These are phyloP conservation scores for Nannizziopsis arthrosporioides DNA, from an alignment of 2,329 filamentous ascomycete genomes.

Conservation along the genomic window DNA sequence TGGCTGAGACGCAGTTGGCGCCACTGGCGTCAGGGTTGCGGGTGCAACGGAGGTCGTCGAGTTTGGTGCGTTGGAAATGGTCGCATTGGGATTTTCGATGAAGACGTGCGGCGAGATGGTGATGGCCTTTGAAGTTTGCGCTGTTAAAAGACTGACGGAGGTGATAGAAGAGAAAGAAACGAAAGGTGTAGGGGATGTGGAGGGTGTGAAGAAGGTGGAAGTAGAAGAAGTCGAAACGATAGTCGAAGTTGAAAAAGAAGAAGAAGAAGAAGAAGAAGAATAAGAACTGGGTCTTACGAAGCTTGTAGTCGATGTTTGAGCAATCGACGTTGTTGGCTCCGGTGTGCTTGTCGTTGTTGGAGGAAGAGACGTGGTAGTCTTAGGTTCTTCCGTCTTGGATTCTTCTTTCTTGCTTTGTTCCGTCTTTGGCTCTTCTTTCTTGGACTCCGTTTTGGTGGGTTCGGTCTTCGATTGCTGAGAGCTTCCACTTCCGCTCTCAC, in stretches of 20 bases:
- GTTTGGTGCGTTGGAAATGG: slow-evolving; percentile 10
- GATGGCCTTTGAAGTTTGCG: slow-evolving; percentile 6
- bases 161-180: background rate
- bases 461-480: background rate
- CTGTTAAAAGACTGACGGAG: slow-evolving; percentile 8
- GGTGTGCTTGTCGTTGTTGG: slow-evolving; percentile 16
- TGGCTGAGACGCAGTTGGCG: slow-evolving; percentile 3
- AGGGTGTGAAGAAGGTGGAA: slow-evolving; percentile 9
- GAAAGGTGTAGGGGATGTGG: slow-evolving; percentile 7
- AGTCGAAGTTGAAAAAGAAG: slow-evolving; percentile 3
- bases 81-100: slow-evolving; percentile 12
- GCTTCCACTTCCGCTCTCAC: background rate
- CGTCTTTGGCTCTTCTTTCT: background rate
- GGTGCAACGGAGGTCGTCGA: slow-evolving; percentile 11
- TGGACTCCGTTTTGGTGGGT: background rate
- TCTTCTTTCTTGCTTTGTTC: background rate
- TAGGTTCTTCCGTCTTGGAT: background rate
- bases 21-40: slow-evolving; percentile 6
- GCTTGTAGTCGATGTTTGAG: slow-evolving; percentile 13
- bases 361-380: slow-evolving; percentile 12
- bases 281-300: slow-evolving; percentile 9
- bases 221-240: slow-evolving; percentile 8
- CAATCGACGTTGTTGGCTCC: slow-evolving; percentile 18
- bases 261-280: slow-evolving; percentile 5
- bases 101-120: slow-evolving; percentile 10